Base-by-base conservation (phyloP, 1,284 basidiomycete species). In the Xerocomus minutiporus region DNA sequence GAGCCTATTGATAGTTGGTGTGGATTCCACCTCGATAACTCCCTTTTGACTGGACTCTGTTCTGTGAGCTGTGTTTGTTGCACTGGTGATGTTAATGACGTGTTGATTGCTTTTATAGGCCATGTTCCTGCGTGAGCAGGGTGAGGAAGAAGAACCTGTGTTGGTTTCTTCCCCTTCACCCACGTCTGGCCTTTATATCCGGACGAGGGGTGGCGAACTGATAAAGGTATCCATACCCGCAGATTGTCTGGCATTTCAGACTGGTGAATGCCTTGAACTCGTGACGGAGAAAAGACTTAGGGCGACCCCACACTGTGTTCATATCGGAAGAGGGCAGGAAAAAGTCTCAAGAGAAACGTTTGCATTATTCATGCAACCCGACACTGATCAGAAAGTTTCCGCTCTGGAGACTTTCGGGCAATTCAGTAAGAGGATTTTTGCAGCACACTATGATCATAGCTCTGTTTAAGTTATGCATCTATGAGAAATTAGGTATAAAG, bases 221-320 rank as follows among this genome's bases (percentile, higher is more conserved):
- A 84, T 83, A 15, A 93, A 91, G 66, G 91, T 94, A 12, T 75
- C 82, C 1, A 96, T 97, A 56, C 93, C 94, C 2, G 62, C 74
- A 15, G 82, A 90, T 63, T 88, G 83, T 64, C 71, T 91, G 53
- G 93, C 93, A 2, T 95, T 97, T 71, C 93, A 97, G 69, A 96
- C 92, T 0, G 93, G 93, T 8, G 92, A 97, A 72, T 91, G 93
- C 13, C 80, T 97, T 28, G 84, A 94, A 68, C 75, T 97, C 29
- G 85, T 93, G 12, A 95, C 93, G 1, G 82, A 77, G 17, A 82
- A 83, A 11, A 79, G 75, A 54, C 74, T 97, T 17, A 80, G 84
- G 42, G 93, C 93, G 0, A 97, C 93, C 1, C 92, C 93, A 8
- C 93, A 97, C 62, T 96, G 91, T 60, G 93, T 97, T 35, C 82